phyloP scores from a whole-genome alignment of 169 alveolate species.

The Eimeria zaria region DNA sequence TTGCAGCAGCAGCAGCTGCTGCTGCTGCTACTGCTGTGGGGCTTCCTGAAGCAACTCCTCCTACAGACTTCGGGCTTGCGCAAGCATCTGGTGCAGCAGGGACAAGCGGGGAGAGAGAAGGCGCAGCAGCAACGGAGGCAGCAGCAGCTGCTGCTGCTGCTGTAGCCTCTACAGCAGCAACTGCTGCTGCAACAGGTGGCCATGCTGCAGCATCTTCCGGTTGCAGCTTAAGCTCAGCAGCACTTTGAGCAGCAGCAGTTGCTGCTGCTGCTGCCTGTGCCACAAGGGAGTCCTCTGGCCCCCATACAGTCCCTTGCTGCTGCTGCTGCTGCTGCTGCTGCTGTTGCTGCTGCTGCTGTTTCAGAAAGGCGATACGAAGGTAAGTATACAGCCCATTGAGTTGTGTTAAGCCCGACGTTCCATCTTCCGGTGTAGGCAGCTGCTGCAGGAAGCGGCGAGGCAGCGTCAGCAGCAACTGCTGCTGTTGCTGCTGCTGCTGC shows the following conservation, averaged over 20 bases:
- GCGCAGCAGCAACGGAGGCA: slow-evolving; percentile 41
- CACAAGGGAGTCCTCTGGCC: slow-evolving; percentile 21
- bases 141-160: slow-evolving; percentile 72
- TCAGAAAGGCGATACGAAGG: slow-evolving; percentile 30
- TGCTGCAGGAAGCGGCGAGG: slow-evolving; percentile 70
- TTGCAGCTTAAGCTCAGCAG: background rate
- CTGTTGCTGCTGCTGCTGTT: slow-evolving; percentile 68
- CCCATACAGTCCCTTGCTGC: background rate
- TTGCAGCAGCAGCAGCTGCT: background rate
- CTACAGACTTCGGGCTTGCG: background rate
- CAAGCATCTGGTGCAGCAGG: background rate
- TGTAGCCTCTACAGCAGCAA: slow-evolving; percentile 59
- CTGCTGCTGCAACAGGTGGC: slow-evolving; percentile 54
- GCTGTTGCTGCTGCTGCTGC: slow-evolving; percentile 75
- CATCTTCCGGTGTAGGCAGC: slow-evolving; percentile 54
- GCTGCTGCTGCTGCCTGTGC: slow-evolving; percentile 72
- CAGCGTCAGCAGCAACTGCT: slow-evolving; percentile 29
- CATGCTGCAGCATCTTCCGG: slow-evolving; percentile 56
- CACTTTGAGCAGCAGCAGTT: slow-evolving; percentile 32
- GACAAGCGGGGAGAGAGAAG: background rate
- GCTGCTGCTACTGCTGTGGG: background rate
- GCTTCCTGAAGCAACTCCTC: background rate
- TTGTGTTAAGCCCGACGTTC: slow-evolving; percentile 59
- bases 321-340: background rate
- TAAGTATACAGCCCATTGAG: slow-evolving; percentile 51